Evolutionary conservation across 257 asterid species (phyloP), one percentile per base, ranked within the genome.

Genomic region (Paulownia fortunei): DNA sequence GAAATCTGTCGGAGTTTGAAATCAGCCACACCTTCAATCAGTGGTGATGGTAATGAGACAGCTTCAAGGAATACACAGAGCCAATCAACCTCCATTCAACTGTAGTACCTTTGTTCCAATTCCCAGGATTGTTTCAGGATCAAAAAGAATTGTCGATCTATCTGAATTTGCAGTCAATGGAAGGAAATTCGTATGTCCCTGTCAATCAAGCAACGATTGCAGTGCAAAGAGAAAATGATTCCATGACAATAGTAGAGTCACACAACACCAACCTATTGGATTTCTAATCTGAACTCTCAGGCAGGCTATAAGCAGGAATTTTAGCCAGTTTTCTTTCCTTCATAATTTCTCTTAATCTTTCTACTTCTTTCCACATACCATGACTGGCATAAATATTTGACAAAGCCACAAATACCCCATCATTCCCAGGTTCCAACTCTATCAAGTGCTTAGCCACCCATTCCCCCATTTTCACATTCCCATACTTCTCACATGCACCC

Each of bases 401-500:
- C 81, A 95, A 73, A 69, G 82, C 97, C 59, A 91, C 97, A 74
- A 81, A 93, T 1, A 84, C 96, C 56, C 98, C 99, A 27, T 92
- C 97, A 42, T 86, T 89, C 86, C 84, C 87, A 2, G 98, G 97
- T 62, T 95, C 98, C 83, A 95, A 47, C 88, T 88, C 90, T 56
- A 90, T 72, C 89, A 95, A 82, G 41, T 88, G 93, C 86, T 85
- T 84, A 58, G 92, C 94, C 73, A 90, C 99, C 89, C 87, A 86
- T 69, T 91, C 92, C 42, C 97, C 97, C 89, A 93, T 84, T 70
- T 86, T 65, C 58, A 92, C 97, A 87, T 92, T 79, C 76, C 90
- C 92, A 82, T 83, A 81, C 85, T 90, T 95, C 88, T 95, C 98
- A 77, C 96, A 93, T 10, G 96, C 98, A 69, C 99, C 98, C 93